Base-by-base conservation (phyloP, 78 protist genomes). In the Guillardia theta region DNA sequence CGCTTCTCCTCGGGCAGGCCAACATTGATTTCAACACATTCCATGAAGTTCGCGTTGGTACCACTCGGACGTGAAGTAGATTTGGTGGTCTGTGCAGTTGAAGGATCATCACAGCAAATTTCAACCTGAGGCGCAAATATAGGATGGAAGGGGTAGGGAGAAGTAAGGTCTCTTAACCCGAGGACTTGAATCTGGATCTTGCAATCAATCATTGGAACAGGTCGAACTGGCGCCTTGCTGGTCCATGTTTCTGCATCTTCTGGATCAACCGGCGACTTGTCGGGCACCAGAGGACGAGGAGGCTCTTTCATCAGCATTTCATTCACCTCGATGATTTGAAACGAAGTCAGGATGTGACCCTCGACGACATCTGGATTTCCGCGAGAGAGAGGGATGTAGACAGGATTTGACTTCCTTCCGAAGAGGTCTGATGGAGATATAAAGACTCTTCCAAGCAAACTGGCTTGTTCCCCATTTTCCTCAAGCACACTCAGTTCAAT, bases 181-280 rank as follows among this genome's bases (percentile, higher is more conserved):
- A 78, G 90, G 37, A 78, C 48, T 30, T 78, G 90, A 30, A 78
- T 43, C 50, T 78, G 90, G 48, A 78, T 78, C 48, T 78, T 78
- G 90, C 41, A 78, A 0, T 78, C 90, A 18, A 78, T n/a, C 90
- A 78, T 78, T 2, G 22, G 53, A 10, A 78, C 33, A 48, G 24
- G n/a, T 0, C 48, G 18, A 22, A 37, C 39, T 4, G 90, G 90
- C 45, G 90, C 90, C 90, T 78, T 78, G 41, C 36, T 22, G 83
- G 46, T 36, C 83, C 83, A 70, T 43, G 83, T 22, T 4, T 70
- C 83, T 18, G 0, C 10, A 48, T 78, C 33, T 8, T 43, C 90
- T 36, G 39, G 18, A 19, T 43, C 50, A 18, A 78, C 90, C 50
- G 19, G 5, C 24, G 90, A 78, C 90, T 78, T 78, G 90, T 78